A percentile compares a stretch with the other conserved stretches of the same genome.
These are phyloP conservation scores for Triglochin maritima DNA, from an alignment of 106 monocot genomes.

Conservation along the genomic window DNA sequence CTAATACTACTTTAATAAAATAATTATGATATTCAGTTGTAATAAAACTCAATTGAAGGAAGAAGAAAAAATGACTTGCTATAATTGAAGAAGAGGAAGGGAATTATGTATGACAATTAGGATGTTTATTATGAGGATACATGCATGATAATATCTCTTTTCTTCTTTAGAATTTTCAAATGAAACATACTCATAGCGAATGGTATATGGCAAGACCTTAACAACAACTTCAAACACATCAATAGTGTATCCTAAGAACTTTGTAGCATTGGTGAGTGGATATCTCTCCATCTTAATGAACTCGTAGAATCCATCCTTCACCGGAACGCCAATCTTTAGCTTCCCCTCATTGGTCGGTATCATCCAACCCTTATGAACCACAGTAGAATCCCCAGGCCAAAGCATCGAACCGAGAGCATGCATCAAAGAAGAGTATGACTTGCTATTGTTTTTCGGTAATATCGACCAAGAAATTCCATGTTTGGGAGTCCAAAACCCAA, in stretches of 20 bases:
- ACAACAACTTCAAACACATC: conserved; percentile 18
- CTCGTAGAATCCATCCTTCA: conserved; percentile 29
- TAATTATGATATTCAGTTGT: too few species aligned
- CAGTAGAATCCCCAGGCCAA: conserved; percentile 36
- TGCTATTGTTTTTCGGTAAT: neutral
- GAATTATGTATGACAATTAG: too few species aligned
- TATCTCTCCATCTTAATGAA: conserved; percentile 22
- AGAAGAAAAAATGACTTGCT: too few species aligned
- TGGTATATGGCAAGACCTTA: neutral
- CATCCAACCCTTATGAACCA: conserved; percentile 45
- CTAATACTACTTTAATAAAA: too few species aligned
- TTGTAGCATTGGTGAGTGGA: neutral
- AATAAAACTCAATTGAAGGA: too few species aligned
- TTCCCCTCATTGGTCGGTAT: conserved; percentile 24
- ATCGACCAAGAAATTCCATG: conserved; percentile 9
- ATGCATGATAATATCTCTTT: too few species aligned
- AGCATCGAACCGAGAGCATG: neutral
- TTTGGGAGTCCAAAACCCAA: conserved; percentile 38
- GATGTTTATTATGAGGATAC: too few species aligned
- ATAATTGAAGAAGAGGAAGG: too few species aligned
- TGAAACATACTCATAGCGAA: neutral
- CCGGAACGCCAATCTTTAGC: conserved; percentile 48
- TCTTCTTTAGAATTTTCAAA: neutral
- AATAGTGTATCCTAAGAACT: conserved; percentile 28
- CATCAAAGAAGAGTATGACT: too few species aligned